Base-by-base conservation (phyloP, 2,329 filamentous ascomycete species). In the Aspergillus sojae region DNA sequence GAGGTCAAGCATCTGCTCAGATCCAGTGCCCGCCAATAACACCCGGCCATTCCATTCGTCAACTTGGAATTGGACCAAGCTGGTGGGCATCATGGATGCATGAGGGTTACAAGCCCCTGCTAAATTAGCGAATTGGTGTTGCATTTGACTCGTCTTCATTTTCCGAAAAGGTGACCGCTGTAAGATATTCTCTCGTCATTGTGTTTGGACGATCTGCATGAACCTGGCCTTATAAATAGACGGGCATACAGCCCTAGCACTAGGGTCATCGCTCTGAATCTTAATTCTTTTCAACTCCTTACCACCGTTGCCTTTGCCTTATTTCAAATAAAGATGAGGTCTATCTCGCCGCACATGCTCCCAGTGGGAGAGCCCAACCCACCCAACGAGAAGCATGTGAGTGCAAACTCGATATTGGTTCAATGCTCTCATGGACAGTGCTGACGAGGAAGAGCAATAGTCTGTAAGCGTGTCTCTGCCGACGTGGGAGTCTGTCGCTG, bases 401-500 rank as follows among this genome's bases (percentile, higher is more conserved):
- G 52, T 36, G 36, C 32, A 36, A 36, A 7, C 52, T 21, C 19
- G 16, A 36, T 16, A n/a, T 52, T 52, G 9, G 48, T 26, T 28
- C 16, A 21, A 36, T 14, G 19, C 4, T 21, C 28, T 19, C 5
- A 14, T 54, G 5, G 14, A 3, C 23, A 26, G 32, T 26, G n/a
- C 32, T 55, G 23, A 55, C 14, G 11, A 26, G 28, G 16, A 12
- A 26, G 21, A 57, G 32, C 30, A 14, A 26, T 32, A 63, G 62
- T 55, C 62, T 56, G 55, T 63, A 30, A 63, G 58, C 28, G 53
- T 61, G 14, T 63, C 62, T 11, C 36, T 63, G 52, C 62, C 62
- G 26, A 63, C 58, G 30, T 63, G 62, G 62, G 58, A 61, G 19
- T 26, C 28, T 19, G 58, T 63, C 12, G 53, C 39, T 43, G 52